Conservation (phyloP, 208 protist species). For the Angomonas deanei region DNA sequence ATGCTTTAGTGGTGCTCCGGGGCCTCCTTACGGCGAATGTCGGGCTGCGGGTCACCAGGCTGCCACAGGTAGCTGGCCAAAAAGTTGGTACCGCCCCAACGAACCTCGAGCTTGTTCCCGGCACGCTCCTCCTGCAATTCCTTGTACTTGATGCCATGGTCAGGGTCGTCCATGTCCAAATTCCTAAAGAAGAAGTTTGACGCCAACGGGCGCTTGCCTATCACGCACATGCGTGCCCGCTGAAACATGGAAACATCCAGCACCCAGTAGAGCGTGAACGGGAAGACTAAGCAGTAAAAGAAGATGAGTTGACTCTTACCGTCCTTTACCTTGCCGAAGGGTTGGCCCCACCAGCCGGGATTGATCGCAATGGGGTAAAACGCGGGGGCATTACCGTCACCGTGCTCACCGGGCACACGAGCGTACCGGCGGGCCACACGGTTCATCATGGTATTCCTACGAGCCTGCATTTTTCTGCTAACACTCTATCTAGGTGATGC, state of each 20-base stretch:
- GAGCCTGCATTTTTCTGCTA: conserved; percentile 53
- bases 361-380: conserved; percentile 89
- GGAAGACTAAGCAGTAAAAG: conserved; percentile 54
- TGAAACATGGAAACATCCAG: conserved; percentile 74
- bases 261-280: conserved; percentile 70
- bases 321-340: conserved; percentile 85
- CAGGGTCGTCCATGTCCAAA: conserved; percentile 83
- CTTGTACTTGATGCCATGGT: conserved; percentile 85
- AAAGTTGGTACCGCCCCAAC: conserved; percentile 86
- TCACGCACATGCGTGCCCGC: conserved; percentile 54
- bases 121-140: conserved; percentile 79
- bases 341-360: conserved; percentile 84
- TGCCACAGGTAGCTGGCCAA: conserved; percentile 87
- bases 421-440: conserved; percentile 79
- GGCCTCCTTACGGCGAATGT: conserved; percentile 75
- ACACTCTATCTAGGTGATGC: background rate
- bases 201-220: conserved; percentile 74
- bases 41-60: conserved; percentile 81
- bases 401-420: conserved; percentile 83
- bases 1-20: conserved; percentile 32
- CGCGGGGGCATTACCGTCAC: conserved; percentile 60
- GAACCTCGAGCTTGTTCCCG: conserved; percentile 79
- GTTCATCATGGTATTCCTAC: conserved; percentile 78
- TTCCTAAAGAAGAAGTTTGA: conserved; percentile 81
- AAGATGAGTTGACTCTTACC: conserved; percentile 66